Percentiles rank a stretch among this genome's conserved stretches.
phyloP scores from a whole-genome alignment of 2,329 filamentous ascomycete genomes.

The Triangularia verruculosa region DNA sequence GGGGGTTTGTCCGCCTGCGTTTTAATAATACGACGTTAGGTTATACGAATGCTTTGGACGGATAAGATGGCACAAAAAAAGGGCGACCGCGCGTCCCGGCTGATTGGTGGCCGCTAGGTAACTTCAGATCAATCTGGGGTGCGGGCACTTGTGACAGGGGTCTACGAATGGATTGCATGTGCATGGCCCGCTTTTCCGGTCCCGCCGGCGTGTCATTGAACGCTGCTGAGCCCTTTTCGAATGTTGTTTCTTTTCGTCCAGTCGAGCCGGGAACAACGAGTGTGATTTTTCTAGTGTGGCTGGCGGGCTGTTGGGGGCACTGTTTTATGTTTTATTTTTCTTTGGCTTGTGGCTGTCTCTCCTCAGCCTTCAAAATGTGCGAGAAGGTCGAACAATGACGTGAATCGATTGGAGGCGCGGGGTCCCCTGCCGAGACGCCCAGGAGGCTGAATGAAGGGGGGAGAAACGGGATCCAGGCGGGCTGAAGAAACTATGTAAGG shows the following conservation, averaged over 20 bases:
- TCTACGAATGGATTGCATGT: neutral
- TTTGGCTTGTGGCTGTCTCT: neutral
- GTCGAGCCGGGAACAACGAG: neutral
- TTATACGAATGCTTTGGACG: neutral
- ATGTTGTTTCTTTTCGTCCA: neutral
- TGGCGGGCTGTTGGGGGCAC: neutral
- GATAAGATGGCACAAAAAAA: neutral
- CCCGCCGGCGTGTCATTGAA: neutral
- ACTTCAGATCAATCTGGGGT: slow-evolving; percentile 1
- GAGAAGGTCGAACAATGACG: neutral
- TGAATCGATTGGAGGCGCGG: neutral
- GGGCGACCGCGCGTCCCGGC: neutral
- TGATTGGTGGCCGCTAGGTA: slow-evolving; percentile 6
- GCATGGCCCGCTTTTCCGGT: neutral
- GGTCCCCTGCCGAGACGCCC: neutral
- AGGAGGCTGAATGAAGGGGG: neutral
- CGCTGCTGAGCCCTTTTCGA: neutral
- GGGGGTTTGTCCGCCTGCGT: neutral
- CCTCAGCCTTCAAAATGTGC: neutral
- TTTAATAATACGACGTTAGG: neutral
- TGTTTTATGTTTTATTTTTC: neutral
- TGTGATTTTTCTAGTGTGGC: neutral
- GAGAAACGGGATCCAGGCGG: neutral
- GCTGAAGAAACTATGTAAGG: neutral
- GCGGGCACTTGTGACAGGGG: neutral